Evolutionary conservation across 2,329 filamentous ascomycete genomes (phyloP), one percentile per base, ranked within the genome.

Genomic region (Metarhizium brunneum): DNA sequence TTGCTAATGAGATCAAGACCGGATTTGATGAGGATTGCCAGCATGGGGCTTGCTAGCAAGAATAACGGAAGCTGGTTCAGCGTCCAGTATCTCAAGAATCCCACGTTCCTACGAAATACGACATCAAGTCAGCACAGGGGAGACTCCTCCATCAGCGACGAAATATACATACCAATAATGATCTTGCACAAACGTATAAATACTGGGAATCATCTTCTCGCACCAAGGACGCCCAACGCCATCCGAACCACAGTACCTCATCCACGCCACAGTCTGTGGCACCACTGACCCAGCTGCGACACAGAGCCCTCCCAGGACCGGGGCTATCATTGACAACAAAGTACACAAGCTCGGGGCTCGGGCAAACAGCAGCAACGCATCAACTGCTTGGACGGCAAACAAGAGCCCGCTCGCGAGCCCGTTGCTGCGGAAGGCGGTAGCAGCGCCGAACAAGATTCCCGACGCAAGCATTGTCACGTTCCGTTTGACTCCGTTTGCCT

Each of bases 41-140:
- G 74, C 77, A 92, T 87, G 1, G 94, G 94, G 0, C 81, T 71
- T 1, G 92, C 92, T 11, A 99, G 79, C 25, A 92, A 64, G 71
- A 99, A 99, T 2, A 99, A 79, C 0, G 94, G 94, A 10, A 94
- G 66, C 66, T 99, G 96, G 6, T 86, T 83, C 0, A 86, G 60
- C 0, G 85, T 95, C 94, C 94, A 99, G 74, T 99, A 99, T 57
- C 81, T 81, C 53, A 97, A 79, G 62, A 95, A 87, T 0, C 94
- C 94, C 53, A 88, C 84, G 64, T 92, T 85, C 94, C 92, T 96
- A 58, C 4, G 43, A 29, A 4, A 25, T 96, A 58, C 2, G 43
- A 29, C 5, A 25, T 42, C 16, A 11, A 51, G 25, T 29, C 45
- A 48, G 45, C 45, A 30, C 25, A 30, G 11, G 14, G 25, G 7